Conservation (phyloP, 1,139 yeast species). For the Pneumocystis wakefieldiae region DNA sequence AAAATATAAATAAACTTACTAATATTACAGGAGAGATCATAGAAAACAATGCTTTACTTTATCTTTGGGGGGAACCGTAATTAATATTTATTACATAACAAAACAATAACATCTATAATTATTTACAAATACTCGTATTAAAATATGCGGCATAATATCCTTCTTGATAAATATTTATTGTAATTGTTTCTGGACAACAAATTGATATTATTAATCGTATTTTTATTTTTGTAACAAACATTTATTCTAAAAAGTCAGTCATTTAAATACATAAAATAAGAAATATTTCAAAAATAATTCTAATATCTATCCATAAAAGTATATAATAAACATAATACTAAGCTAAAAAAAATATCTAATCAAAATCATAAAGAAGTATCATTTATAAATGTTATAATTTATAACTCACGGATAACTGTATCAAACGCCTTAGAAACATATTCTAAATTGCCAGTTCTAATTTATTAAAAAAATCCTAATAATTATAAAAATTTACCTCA, state of each 20-base stretch:
- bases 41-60: background rate
- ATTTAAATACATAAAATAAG: too few relatives aligned
- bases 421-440: slow-evolving; percentile 61
- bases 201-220: background rate
- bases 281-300: too few relatives aligned
- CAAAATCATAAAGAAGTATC: background rate
- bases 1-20: background rate
- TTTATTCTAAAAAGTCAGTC: too few relatives aligned
- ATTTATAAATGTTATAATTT: background rate
- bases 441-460: slow-evolving; percentile 48
- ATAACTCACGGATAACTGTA: slow-evolving; percentile 12
- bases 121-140: background rate
- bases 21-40: background rate
- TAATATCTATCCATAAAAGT: too few relatives aligned
- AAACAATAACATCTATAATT: background rate
- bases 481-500: slow-evolving; percentile 29
- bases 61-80: background rate
- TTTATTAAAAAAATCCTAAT: background rate
- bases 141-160: too few relatives aligned
- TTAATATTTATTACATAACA: background rate
- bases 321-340: too few relatives aligned
- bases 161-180: background rate
- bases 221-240: too few relatives aligned
- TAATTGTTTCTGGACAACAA: background rate
- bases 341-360: background rate